Conservation (phyloP, 768 basidiomycete genomes). For the Pleurotus salmoneostramineus region DNA sequence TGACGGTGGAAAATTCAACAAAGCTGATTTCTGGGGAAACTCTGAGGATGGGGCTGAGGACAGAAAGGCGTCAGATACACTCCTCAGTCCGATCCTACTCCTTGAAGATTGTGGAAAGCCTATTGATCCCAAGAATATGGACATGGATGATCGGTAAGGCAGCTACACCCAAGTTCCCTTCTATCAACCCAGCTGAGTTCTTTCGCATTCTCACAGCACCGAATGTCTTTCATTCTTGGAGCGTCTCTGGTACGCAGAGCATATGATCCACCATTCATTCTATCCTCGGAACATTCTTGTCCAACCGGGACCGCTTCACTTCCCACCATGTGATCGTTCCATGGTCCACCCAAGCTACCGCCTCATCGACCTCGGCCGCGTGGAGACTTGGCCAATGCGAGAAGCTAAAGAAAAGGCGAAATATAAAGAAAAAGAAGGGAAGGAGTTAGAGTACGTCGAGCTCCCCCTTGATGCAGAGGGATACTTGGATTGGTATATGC, state of each 20-base stretch:
- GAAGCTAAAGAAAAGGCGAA: neutral
- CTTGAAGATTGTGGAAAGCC: slow-evolving; percentile 44
- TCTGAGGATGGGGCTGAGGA: neutral
- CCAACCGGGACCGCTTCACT: slow-evolving; percentile 36
- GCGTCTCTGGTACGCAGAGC: slow-evolving; percentile 35
- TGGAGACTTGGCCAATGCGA: slow-evolving; percentile 7
- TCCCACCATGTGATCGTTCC: slow-evolving; percentile 23
- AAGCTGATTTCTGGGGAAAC: neutral
- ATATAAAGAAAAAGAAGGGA: neutral
- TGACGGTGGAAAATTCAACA: neutral
- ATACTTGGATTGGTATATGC: neutral
- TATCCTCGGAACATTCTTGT: slow-evolving; percentile 39
- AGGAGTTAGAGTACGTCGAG: neutral
- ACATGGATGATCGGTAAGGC: slow-evolving; percentile 13
- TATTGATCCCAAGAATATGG: slow-evolving; percentile 21
- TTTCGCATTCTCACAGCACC: slow-evolving; percentile 6
- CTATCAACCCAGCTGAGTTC: neutral
- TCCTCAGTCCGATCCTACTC: slow-evolving; percentile 37
- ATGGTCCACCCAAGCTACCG: slow-evolving; percentile 32
- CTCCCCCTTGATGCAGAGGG: neutral
- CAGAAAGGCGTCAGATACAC: neutral
- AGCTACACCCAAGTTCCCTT: neutral
- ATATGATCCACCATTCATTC: slow-evolving; percentile 37
- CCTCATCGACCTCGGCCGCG: slow-evolving; percentile 48
- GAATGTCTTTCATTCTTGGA: slow-evolving; percentile 27